phyloP scores from a whole-genome alignment of 495 filamentous ascomycete species.

The Bacidia gigantensis region DNA sequence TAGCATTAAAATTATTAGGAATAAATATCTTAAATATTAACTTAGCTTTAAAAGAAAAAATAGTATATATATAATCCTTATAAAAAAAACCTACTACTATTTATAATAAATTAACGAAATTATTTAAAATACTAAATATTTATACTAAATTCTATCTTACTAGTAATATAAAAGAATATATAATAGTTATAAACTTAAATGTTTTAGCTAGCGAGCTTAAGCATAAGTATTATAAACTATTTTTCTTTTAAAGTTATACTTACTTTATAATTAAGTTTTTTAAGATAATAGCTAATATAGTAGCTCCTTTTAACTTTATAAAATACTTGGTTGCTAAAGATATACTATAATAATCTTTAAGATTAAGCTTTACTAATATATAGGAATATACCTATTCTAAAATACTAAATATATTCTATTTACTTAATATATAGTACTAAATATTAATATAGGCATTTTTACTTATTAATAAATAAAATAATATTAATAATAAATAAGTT shows the following conservation, averaged over 20 bases:
- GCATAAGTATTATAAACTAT: neutral
- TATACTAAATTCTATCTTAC: slow-evolving; percentile 2
- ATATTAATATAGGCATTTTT: neutral
- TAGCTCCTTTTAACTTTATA: neutral
- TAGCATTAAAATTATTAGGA: neutral
- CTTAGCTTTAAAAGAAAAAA: no score
- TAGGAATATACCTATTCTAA: neutral
- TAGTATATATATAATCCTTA: neutral
- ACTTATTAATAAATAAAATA: no score
- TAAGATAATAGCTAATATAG: neutral
- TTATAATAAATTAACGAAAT: slow-evolving; percentile 2
- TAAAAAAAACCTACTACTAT: no score
- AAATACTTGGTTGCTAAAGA: neutral
- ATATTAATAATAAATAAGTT: neutral
- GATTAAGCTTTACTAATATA: neutral
- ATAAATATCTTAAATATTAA: no score
- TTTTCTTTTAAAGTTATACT: neutral
- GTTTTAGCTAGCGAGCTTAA: neutral
- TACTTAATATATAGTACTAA: neutral
- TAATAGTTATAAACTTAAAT: slow-evolving; percentile 1
- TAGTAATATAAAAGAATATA: neutral
- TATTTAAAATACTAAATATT: neutral
- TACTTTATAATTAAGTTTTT: neutral
- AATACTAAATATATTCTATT: neutral
- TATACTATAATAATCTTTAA: neutral